Percentiles rank a stretch among this genome's conserved stretches.
Conservation (phyloP, 2,329 filamentous ascomycete genomes). For the Cadophora sp. region DNA sequence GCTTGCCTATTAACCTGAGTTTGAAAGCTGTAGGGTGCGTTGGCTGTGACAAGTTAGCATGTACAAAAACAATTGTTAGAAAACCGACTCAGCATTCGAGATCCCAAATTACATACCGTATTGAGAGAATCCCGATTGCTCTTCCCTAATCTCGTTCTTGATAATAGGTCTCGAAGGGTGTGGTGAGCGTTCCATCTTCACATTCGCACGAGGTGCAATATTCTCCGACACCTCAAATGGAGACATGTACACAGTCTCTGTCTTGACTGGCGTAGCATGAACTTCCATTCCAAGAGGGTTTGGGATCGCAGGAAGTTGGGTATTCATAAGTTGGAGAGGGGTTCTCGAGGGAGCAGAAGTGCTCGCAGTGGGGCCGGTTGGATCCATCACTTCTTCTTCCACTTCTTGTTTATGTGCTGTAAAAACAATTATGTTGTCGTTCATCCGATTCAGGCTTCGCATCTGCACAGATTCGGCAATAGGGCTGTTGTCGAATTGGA, state of each 20-base stretch:
- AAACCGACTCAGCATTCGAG: not conserved
- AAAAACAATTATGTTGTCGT: slow-evolving; percentile 30
- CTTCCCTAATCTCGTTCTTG: slow-evolving; percentile 11
- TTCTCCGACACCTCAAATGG: slow-evolving; percentile 6
- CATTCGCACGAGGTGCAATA: not conserved
- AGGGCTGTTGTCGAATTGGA: slow-evolving; percentile 10
- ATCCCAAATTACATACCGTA: not conserved
- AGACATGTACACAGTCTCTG: not conserved
- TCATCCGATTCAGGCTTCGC: slow-evolving; percentile 21
- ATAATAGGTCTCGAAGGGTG: not conserved
- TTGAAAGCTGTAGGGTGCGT: not conserved
- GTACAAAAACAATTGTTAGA: not conserved
- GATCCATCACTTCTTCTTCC: slow-evolving; percentile 12
- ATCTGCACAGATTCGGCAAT: slow-evolving; percentile 25
- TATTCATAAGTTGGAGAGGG: slow-evolving; percentile 23
- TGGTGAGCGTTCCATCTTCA: not conserved
- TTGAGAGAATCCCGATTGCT: not conserved
- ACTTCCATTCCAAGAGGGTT: slow-evolving; percentile 1
- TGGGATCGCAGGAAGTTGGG: slow-evolving; percentile 10
- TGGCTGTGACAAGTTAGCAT: not conserved
- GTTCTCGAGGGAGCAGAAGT: slow-evolving; percentile 12
- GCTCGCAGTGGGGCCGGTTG: not conserved
- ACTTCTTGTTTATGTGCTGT: slow-evolving; percentile 15
- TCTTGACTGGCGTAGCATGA: not conserved
- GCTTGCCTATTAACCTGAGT: not conserved